Evolutionary conservation across 2,329 filamentous ascomycete species (phyloP), one percentile per base, ranked within the genome.

Genomic region (Epicoccum nigrum): DNA sequence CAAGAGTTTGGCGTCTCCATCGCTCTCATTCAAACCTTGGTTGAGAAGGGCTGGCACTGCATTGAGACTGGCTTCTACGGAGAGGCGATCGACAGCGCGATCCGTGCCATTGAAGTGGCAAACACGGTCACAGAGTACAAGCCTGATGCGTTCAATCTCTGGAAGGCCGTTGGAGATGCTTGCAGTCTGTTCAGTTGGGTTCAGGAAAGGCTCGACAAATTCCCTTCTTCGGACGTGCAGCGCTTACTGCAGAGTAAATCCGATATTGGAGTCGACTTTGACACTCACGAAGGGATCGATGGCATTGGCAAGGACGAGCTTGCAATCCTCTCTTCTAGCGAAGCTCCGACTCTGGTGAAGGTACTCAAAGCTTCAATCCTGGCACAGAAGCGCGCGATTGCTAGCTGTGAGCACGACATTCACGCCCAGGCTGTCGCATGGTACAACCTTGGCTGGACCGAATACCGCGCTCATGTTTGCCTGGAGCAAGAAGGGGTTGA

Each of bases 371-470:
- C 88, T 12, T 84, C 88, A 0, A 89, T 97, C 21, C 77, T 97
- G 15, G 89, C 90, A 5, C 90, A 95, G 71, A 99, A 97, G 71
- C 84, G 90, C 57, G 92, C 92, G 7, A 86, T 97, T 12, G 77
- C 88, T 60, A 83, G 86, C 31, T 88, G 87, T 13, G 77, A 85
- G 1, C 79, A 86, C 51, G 92, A 99, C 66, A 71, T 84, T 7
- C 90, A 97, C 70, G 92, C 93, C 3, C 92, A 95, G 73, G 90
- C 94, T 1, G 90, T 97, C n/a, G 90, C 92, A 0, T 94, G 93
- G 82, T 99, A 96, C 74, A 99, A 99, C 65, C 79, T 99, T 15
- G 94, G 94, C 33, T 97, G 92, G 90, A 89, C 90, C 1, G 94
- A 99, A 71, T 86, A 94, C 68, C 84, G 88, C 35, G 89, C 92